Evolutionary conservation across 805 yeast species (phyloP), one percentile per base, ranked within the genome.

Genomic region (Nakazawaea laoshanensis): DNA sequence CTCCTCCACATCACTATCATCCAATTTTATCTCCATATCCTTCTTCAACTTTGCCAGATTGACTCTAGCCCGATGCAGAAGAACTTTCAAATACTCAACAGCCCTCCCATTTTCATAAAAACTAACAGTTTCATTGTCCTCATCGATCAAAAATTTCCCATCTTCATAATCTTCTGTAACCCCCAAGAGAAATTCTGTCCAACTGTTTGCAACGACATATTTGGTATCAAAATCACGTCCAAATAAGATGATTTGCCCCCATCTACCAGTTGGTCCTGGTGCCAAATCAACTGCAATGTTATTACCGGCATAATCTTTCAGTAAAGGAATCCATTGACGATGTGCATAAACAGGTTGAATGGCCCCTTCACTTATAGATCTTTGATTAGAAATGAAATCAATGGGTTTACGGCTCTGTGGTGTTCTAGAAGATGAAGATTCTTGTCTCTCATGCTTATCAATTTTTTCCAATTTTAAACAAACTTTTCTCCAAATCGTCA

Each of bases 221-320:
- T 89, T 89, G 24, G 82, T 74, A 59, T 89, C 97, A 50, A 77
- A 89, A 43, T 89, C 97, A 50, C 96, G 77, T 24, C 98, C 98
- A 55, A 84, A 89, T 35, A 88, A 50, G 41, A 89, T 89, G 13
- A 92, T 80, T 59, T 89, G 98, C 24, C 97, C 98, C 71, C 82
- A 76, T 37, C 63, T 67, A 28, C 96, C 95, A 18, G 60, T 59
- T 7, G 77, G 69, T 6, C 86, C 95, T 1, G 92, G 89, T 3
- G 84, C 77, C 39, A 89, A 66, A 58, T 89, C 98, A 11, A 92
- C 63, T 33, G 87, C 98, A 42, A 89, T 77, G 54, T 87, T 88
- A 59, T 89, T 89, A 29, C 98, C 98, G 15, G 76, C 79, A 34
- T 73, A 76, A 53, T 89, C 98, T 30, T 89, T 85, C 24, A 84